A percentile compares a stretch with the other conserved stretches of the same genome.
Evolutionary conservation across 345 rosid species (phyloP).

Genomic region (Raphanus raphanistrum): DNA sequence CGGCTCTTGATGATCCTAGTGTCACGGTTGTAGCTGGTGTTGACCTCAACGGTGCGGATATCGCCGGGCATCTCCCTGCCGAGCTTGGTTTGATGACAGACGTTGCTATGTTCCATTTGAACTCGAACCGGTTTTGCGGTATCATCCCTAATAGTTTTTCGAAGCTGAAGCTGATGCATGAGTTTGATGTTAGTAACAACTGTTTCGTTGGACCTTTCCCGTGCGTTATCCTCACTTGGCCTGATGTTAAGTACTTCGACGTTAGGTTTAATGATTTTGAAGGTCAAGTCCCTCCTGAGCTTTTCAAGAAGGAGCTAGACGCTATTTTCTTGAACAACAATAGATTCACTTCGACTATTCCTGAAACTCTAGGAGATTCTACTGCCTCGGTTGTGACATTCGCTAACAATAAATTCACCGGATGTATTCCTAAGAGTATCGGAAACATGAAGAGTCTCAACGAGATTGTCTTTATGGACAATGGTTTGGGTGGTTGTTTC

Average conservation of each 20-base stretch:
- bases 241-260: constrained; percentile 56
- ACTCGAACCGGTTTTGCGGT: constrained; percentile 85
- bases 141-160: constrained; percentile 63
- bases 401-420: constrained; percentile 66
- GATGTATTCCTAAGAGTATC: constrained; percentile 69
- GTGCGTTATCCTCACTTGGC: constrained; percentile 52
- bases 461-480: constrained; percentile 59
- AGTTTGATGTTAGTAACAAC: constrained; percentile 86
- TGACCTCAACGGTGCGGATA: constrained; percentile 80
- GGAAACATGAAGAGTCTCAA: constrained; percentile 67
- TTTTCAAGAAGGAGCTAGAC: constrained; percentile 57
- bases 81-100: constrained; percentile 74
- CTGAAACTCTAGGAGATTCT: constrained; percentile 68
- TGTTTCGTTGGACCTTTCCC: constrained; percentile 81
- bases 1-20: constrained; percentile 54
- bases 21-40: constrained; percentile 68
- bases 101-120: constrained; percentile 66
- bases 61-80: constrained; percentile 73
- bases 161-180: constrained; percentile 56
- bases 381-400: constrained; percentile 61
- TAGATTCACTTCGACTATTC: constrained; percentile 65
- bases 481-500: constrained; percentile 72
- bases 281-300: constrained; percentile 59
- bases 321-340: constrained; percentile 79
- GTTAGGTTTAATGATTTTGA: constrained; percentile 77